A percentile compares a stretch with the other conserved stretches of the same genome.
Conservation (phyloP, 2,329 filamentous ascomycete genomes). For the Pezicula neosporulosa region DNA sequence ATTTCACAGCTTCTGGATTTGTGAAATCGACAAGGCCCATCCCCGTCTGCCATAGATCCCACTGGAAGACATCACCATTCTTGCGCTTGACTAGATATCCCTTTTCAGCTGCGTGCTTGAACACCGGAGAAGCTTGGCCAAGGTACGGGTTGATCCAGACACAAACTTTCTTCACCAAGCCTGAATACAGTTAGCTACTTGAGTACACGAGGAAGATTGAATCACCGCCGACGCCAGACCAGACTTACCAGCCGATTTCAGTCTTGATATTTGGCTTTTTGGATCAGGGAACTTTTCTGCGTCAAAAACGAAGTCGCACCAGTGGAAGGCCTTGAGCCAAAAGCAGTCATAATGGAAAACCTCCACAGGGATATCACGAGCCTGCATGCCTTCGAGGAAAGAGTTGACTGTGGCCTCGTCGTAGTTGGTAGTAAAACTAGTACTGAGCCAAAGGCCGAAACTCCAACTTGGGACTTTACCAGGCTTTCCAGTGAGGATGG, state of each 20-base stretch:
- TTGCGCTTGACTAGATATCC: slow-evolving; percentile 57
- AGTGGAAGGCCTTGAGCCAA: slow-evolving; percentile 61
- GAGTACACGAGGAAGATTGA: slow-evolving; percentile 23
- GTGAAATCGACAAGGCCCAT: slow-evolving; percentile 63
- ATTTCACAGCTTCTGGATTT: slow-evolving; percentile 53
- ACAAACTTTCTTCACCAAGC: slow-evolving; percentile 39
- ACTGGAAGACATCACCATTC: slow-evolving; percentile 58
- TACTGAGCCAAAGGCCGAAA: slow-evolving; percentile 74
- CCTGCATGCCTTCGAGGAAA: slow-evolving; percentile 56
- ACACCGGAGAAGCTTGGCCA: slow-evolving; percentile 56
- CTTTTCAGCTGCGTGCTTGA: slow-evolving; percentile 50
- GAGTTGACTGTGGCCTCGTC: slow-evolving; percentile 53
- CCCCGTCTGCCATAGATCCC: slow-evolving; percentile 62
- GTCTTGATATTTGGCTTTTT: slow-evolving; percentile 46
- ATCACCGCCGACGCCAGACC: neutral
- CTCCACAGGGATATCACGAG: slow-evolving; percentile 52
- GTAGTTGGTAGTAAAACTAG: slow-evolving; percentile 61
- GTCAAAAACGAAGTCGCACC: slow-evolving; percentile 62
- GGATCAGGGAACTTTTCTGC: slow-evolving; percentile 56
- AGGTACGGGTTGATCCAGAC: slow-evolving; percentile 64
- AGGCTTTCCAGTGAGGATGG: slow-evolving; percentile 62
- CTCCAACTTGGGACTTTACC: slow-evolving; percentile 68
- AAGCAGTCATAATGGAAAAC: slow-evolving; percentile 64
- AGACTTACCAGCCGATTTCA: slow-evolving; percentile 41
- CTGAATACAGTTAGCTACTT: slow-evolving; percentile 43